phyloP scores from a whole-genome alignment of 1,139 yeast genomes.

The Blastobotrys arbuscula region DNA sequence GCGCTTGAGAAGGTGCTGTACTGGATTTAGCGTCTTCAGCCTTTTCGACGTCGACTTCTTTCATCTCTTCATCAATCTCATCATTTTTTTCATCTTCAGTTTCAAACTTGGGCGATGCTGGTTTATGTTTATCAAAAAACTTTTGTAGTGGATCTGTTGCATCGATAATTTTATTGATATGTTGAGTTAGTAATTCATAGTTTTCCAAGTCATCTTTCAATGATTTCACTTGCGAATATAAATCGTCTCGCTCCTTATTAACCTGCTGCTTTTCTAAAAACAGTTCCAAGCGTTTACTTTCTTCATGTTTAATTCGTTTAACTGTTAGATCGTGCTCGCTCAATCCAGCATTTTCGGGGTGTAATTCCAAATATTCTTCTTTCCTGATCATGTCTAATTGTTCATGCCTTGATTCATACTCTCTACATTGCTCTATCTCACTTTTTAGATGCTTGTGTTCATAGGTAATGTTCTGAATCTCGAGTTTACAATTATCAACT shows the following conservation, averaged over 20 bases:
- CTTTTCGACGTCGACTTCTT: neutral
- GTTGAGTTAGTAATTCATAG: slow-evolving; percentile 22
- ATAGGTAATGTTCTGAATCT: slow-evolving; percentile 32
- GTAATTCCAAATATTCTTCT: slow-evolving; percentile 27
- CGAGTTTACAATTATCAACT: slow-evolving; percentile 29
- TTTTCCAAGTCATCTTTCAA: slow-evolving; percentile 30
- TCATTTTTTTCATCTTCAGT: neutral
- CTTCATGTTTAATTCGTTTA: slow-evolving; percentile 33
- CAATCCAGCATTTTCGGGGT: slow-evolving; percentile 24
- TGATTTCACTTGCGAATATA: slow-evolving; percentile 25
- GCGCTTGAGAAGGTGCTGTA: neutral
- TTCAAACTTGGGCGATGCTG: slow-evolving; percentile 10
- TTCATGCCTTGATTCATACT: slow-evolving; percentile 27
- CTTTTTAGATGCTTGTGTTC: slow-evolving; percentile 31
- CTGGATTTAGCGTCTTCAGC: neutral
- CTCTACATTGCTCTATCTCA: slow-evolving; percentile 30
- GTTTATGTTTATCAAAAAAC: slow-evolving; percentile 6
- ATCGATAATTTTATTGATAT: slow-evolving; percentile 25
- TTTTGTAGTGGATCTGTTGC: slow-evolving; percentile 2
- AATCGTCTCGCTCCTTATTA: slow-evolving; percentile 21
- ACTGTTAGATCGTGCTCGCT: slow-evolving; percentile 27
- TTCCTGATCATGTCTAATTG: slow-evolving; percentile 29
- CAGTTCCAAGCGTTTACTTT: slow-evolving; percentile 26
- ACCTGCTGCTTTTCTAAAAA: slow-evolving; percentile 26
- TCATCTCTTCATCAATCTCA: neutral